Percentiles rank a stretch among this genome's conserved stretches.
phyloP scores from a whole-genome alignment of 306 rosid genomes.

The Biancaea sappan region DNA sequence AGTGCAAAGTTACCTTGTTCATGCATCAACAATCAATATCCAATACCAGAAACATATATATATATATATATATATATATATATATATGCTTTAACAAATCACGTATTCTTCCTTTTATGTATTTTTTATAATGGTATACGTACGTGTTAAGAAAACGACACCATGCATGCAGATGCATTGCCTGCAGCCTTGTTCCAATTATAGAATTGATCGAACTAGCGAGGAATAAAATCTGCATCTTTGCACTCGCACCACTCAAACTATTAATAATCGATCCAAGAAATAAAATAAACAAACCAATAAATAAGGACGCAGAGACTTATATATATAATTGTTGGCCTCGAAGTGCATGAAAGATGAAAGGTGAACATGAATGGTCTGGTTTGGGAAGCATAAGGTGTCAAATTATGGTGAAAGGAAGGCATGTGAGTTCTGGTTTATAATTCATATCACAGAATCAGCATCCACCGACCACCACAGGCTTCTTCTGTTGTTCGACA shows the following conservation, averaged over 20 bases:
- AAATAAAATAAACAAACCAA: no score
- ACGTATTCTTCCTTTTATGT: no score
- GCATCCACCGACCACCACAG: conserved; percentile 1
- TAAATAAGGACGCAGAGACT: no score
- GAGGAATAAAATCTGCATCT: not conserved
- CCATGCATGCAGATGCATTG: not conserved
- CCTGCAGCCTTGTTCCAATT: not conserved
- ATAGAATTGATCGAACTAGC: conserved; percentile 1
- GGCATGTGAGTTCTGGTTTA: not conserved
- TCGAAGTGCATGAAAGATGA: conserved; percentile 2
- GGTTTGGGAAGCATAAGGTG: not conserved
- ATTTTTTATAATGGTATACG: no score
- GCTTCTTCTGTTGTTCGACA: not conserved
- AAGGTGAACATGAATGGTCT: conserved; percentile 6
- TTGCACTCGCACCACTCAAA: not conserved
- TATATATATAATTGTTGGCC: not conserved
- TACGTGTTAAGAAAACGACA: not conserved
- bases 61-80: no score
- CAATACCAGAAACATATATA: not conserved
- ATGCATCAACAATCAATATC: not conserved
- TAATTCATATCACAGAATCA: not conserved
- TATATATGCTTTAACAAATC: no score
- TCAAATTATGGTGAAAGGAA: not conserved
- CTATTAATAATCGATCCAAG: not conserved
- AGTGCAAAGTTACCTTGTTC: no score